Evolutionary conservation across 2,329 filamentous ascomycete genomes (phyloP).

Genomic region (Septoria petroselini): DNA sequence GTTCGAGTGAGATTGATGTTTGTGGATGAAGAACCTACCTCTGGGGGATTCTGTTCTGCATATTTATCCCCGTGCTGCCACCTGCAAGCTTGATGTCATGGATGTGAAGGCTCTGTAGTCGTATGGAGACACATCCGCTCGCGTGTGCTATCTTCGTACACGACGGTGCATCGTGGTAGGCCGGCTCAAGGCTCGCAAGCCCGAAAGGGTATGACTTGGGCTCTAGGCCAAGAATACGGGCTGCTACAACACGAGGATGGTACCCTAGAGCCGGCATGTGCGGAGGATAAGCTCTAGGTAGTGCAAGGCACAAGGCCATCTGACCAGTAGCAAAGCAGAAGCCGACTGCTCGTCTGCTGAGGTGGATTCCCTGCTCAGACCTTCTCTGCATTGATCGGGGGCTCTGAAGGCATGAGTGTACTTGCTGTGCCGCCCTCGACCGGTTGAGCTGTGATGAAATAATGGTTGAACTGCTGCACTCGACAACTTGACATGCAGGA

Average conservation of each 20-base stretch:
- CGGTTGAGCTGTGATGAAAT: too few species aligned
- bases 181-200: slow-evolving; percentile 5
- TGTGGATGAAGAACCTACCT: slow-evolving; percentile 3
- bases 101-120: slow-evolving; percentile 4
- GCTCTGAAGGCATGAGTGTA: slow-evolving; percentile 7
- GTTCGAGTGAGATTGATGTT: slow-evolving; percentile 8
- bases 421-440: not conserved
- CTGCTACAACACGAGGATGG: slow-evolving; percentile 14
- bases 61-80: slow-evolving; percentile 16
- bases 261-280: not conserved
- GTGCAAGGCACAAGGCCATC: slow-evolving; percentile 2
- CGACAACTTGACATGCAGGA: too few species aligned
- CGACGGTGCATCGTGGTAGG: slow-evolving; percentile 9
- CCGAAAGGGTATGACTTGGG: slow-evolving; percentile 1
- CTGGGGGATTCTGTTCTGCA: slow-evolving; percentile 3
- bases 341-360: not conserved
- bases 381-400: slow-evolving; percentile 1
- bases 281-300: slow-evolving; percentile 5
- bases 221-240: slow-evolving; percentile 15
- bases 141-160: slow-evolving; percentile 16
- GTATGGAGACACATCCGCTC: slow-evolving; percentile 3
- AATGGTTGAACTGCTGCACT: too few species aligned
- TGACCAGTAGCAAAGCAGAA: slow-evolving; percentile 6
- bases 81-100: slow-evolving; percentile 16
- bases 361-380: not conserved